Base-by-base conservation (phyloP, 139 green algal species). In the Chloropicon primus region DNA sequence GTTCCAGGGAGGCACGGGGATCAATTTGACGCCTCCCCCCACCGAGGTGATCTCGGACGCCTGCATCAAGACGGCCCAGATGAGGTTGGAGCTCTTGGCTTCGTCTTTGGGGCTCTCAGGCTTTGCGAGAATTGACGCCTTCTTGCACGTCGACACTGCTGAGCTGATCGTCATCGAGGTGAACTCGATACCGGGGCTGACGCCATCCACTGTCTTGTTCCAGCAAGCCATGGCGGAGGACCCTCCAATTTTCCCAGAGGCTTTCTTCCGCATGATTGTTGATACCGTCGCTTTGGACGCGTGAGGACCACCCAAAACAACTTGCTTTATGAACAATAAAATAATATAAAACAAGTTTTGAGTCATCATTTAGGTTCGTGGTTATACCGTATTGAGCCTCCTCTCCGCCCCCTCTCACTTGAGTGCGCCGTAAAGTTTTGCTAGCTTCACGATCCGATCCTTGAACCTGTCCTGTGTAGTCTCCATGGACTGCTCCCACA, bases 151-250 rank as follows among this genome's bases (percentile, higher is more conserved):
- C 1, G 82, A 87, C 28, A 91, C 84, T 21, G 88, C 84, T 1
- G 89, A 93, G 82, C 28, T 94, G 22, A 78, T 93, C 23, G 78
- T 94, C 0, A 84, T 82, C 1, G 90, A 92, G 24, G 88, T 89
- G 10, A 86, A 91, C 79, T 84, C 81, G 0, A 74, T 88, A 3
- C 88, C 88, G 23, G 82, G 81, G 3, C 82, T 93, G 71, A 86
- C 83, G 53, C 85, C 86, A 21, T 79, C 53, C 72, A 90, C 85
- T 2, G 82, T 90, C 3, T 78, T 90, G 1, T 78, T 90, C 24
- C 85, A 89, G 24, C 83, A 87, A 75, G 83, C 41, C 25, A 81
- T 26, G 80, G 76, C 76, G 73, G 76, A 21, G 54, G 74, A 53
- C 72, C 26, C 78, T 21, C 21, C 28, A 76, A 77, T 3, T 25